Evolutionary conservation across 805 yeast species (phyloP).

Genomic region (Maudiozyma bulderi): DNA sequence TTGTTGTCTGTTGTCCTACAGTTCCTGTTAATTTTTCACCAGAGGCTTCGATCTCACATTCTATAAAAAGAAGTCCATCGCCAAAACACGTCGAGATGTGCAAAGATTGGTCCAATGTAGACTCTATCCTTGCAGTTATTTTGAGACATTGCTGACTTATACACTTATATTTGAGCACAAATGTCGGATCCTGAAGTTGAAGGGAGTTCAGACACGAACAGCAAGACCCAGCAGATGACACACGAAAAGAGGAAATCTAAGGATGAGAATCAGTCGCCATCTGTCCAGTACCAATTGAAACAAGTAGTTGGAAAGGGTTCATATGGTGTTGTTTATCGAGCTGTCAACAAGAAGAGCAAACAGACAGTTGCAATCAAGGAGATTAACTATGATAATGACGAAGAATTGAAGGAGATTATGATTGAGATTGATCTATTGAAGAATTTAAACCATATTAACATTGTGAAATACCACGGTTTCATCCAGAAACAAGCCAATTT

Average conservation of each 20-base stretch:
- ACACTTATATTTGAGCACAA: background rate
- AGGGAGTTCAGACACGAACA: background rate
- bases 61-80: too few relatives aligned
- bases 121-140: too few relatives aligned
- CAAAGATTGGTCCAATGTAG: too few relatives aligned
- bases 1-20: too few relatives aligned
- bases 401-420: constrained; percentile 53
- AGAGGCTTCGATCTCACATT: too few relatives aligned
- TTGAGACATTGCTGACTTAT: too few relatives aligned
- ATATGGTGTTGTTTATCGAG: constrained; percentile 77
- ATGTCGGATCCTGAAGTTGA: background rate
- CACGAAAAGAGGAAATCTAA: too few relatives aligned
- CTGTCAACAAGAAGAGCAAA: constrained; percentile 53
- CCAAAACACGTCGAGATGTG: too few relatives aligned
- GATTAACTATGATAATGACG: constrained; percentile 56
- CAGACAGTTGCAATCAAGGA: constrained; percentile 75
- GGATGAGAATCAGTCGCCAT: background rate
- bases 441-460: constrained; percentile 75
- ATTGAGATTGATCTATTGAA: constrained; percentile 66
- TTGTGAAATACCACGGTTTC: constrained; percentile 87
- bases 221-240: background rate
- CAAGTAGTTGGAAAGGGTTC: constrained; percentile 85
- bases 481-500: constrained; percentile 57
- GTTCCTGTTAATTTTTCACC: too few relatives aligned
- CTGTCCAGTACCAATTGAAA: constrained; percentile 37